These are phyloP conservation scores for Didymella glomerata DNA, from an alignment of 2,329 filamentous ascomycete species.

Conservation along the genomic window DNA sequence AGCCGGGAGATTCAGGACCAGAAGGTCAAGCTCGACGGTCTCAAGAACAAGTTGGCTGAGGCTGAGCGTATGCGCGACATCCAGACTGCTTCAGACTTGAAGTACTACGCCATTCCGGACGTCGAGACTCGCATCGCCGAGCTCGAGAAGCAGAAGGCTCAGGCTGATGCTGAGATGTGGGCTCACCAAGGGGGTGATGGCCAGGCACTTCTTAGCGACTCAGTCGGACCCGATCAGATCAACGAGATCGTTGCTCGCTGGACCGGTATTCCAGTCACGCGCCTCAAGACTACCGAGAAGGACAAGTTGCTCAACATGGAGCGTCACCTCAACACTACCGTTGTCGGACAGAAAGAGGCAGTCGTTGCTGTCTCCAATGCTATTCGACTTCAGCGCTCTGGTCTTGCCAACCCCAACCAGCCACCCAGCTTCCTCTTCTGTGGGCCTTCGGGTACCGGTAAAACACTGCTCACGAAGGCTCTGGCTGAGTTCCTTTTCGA, in stretches of 20 bases:
- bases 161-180: conserved; percentile 74
- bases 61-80: conserved; percentile 89
- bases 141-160: conserved; percentile 81
- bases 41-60: conserved; percentile 91
- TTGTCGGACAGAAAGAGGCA: conserved; percentile 94
- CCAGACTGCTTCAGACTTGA: conserved; percentile 86
- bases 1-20: conserved; percentile 92
- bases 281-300: conserved; percentile 93
- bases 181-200: conserved; percentile 63
- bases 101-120: conserved; percentile 97
- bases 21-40: conserved; percentile 91
- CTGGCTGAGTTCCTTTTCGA: conserved; percentile 98
- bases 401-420: conserved; percentile 93
- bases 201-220: conserved; percentile 82
- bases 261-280: conserved; percentile 97
- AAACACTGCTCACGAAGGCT: conserved; percentile 95
- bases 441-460: conserved; percentile 96
- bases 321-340: conserved; percentile 79
- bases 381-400: conserved; percentile 92
- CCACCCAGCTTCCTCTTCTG: conserved; percentile 99
- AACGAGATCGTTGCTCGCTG: conserved; percentile 97
- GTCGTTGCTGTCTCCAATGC: conserved; percentile 93
- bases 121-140: conserved; percentile 80
- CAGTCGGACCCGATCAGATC: conserved; percentile 96
- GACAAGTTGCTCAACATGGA: conserved; percentile 99